Evolutionary conservation across 202 grass and related monocot genomes (phyloP).

Genomic region (Bolboschoenoplectus hybrid): DNA sequence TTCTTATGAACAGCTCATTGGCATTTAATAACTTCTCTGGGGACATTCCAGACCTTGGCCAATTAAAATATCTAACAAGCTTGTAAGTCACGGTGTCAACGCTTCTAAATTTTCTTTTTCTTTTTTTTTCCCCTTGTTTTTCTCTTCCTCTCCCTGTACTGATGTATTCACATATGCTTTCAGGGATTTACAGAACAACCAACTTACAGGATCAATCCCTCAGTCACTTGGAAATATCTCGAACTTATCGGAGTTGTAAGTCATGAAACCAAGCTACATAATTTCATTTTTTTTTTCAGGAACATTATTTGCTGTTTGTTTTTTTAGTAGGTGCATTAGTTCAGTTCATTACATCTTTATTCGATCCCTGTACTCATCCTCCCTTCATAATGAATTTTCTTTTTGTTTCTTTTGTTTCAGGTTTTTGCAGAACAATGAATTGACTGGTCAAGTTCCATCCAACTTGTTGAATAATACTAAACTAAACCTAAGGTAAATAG

Average conservation of each 20-base stretch:
- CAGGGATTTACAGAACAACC: slow-evolving; percentile 44
- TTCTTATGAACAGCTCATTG: slow-evolving; percentile 64
- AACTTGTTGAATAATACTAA: slow-evolving; percentile 55
- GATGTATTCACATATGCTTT: slow-evolving; percentile 39
- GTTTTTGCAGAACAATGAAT: slow-evolving; percentile 72
- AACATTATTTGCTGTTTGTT: slow-evolving; percentile 25
- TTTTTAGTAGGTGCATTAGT: slow-evolving; percentile 3
- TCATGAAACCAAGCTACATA: background rate
- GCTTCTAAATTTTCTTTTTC: slow-evolving; percentile 10
- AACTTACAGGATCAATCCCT: slow-evolving; percentile 60
- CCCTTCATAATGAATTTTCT: slow-evolving; percentile 9
- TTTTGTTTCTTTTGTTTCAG: slow-evolving; percentile 46
- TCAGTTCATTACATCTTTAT: background rate
- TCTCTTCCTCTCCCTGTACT: slow-evolving; percentile 14
- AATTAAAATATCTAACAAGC: slow-evolving; percentile 56
- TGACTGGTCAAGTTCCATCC: slow-evolving; percentile 63
- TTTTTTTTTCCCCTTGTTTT: background rate
- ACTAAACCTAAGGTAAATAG: slow-evolving; percentile 62
- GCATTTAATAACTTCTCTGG: slow-evolving; percentile 71
- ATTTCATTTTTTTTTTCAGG: slow-evolving; percentile 10
- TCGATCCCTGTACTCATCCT: background rate
- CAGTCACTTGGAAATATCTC: slow-evolving; percentile 31
- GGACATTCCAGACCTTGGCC: slow-evolving; percentile 68
- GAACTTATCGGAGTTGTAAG: background rate
- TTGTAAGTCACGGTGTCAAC: slow-evolving; percentile 56